Evolutionary conservation across 2,329 filamentous ascomycete species (phyloP).

Genomic region (Ilyonectria robusta): DNA sequence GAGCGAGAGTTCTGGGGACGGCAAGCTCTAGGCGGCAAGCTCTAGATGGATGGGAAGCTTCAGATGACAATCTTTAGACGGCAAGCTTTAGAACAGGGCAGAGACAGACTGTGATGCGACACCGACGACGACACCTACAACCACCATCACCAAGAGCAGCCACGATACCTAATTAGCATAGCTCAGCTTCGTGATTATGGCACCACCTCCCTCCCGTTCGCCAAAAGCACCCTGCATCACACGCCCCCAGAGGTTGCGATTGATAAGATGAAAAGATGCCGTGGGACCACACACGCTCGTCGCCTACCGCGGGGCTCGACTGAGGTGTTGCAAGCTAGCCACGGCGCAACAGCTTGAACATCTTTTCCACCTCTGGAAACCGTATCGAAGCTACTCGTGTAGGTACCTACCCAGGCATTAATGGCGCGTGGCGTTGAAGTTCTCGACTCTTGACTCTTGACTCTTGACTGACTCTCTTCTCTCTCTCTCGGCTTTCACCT

Average conservation of each 20-base stretch:
- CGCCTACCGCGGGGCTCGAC: not conserved
- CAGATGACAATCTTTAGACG: too few species aligned
- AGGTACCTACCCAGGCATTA: not conserved
- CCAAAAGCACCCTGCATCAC: not conserved
- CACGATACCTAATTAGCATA: too few species aligned
- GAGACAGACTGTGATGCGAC: too few species aligned
- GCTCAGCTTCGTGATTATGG: not conserved
- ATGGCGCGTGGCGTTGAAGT: not conserved
- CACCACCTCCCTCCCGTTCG: not conserved
- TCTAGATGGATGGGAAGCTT: not conserved
- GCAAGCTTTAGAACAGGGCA: too few species aligned
- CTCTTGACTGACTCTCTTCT: too few species aligned
- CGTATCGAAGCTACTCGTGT: not conserved
- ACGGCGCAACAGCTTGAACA: conserved; percentile 30
- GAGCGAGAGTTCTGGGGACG: not conserved
- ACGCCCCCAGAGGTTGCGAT: conserved; percentile 31
- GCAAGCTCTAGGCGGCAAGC: not conserved
- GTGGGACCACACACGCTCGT: conserved; percentile 12
- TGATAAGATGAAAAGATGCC: conserved; percentile 42
- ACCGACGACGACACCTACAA: too few species aligned
- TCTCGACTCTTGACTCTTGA: too few species aligned
- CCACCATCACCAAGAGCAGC: too few species aligned
- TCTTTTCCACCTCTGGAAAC: conserved; percentile 32
- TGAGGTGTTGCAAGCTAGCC: conserved; percentile 35
- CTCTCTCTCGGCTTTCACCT: too few species aligned